These are phyloP conservation scores for Drosera spatulata DNA, from an alignment of 179 eudicot species.

Conservation along the genomic window DNA sequence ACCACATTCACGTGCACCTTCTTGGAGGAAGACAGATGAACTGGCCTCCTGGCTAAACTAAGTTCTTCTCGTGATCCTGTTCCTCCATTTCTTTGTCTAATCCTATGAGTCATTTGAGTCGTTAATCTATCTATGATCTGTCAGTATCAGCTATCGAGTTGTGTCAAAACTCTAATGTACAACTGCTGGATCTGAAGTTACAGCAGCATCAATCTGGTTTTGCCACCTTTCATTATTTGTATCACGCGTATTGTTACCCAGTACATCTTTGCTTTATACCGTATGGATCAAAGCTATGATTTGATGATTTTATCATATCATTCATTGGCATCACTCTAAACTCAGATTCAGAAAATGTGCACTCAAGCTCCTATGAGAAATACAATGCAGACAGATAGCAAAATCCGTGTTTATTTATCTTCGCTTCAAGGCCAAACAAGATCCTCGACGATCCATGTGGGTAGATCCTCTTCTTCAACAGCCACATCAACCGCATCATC, in stretches of 20 bases:
- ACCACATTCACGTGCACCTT: constrained; percentile 80
- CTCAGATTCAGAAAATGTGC: background rate
- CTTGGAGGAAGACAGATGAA: constrained; percentile 58
- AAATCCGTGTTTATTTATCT: background rate
- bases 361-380: background rate
- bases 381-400: no score
- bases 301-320: no score
- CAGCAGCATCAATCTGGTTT: no score
- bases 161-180: no score
- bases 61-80: constrained; percentile 13
- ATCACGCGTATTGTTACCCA: no score
- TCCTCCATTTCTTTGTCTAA: constrained; percentile 95
- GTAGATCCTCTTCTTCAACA: constrained; percentile 15
- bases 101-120: background rate
- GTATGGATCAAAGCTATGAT: no score
- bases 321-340: no score
- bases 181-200: no score
- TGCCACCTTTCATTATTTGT: no score
- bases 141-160: no score
- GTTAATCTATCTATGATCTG: background rate
- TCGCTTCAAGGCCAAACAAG: constrained; percentile 27
- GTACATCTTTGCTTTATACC: no score
- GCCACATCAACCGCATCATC: constrained; percentile 1
- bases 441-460: constrained; percentile 13
- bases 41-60: no score